Conservation (phyloP, 164 flowering plant species). For the Umbilicus rupestris region DNA sequence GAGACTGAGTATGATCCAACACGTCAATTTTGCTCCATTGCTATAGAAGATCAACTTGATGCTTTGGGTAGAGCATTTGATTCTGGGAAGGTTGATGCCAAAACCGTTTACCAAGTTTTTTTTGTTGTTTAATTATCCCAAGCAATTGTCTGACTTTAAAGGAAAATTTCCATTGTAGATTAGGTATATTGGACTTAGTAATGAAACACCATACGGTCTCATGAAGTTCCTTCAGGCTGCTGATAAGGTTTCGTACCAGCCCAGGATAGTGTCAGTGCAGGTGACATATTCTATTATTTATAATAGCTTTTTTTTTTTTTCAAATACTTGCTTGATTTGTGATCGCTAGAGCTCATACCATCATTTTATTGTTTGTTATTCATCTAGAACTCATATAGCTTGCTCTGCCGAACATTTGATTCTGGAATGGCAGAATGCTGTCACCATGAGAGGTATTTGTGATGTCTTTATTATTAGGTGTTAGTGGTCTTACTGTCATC, state of each 20-base stretch:
- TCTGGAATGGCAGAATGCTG: constrained; percentile 83
- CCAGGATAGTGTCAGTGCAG: constrained; percentile 75
- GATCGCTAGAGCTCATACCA: not conserved
- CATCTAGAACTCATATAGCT: constrained; percentile 58
- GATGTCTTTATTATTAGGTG: not conserved
- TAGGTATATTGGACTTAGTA: constrained; percentile 75
- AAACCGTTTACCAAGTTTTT: not conserved
- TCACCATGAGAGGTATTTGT: constrained; percentile 66
- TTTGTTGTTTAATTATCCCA: not conserved
- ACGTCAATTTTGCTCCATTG: constrained; percentile 32
- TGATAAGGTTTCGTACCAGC: constrained; percentile 23
- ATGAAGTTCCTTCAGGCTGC: constrained; percentile 73
- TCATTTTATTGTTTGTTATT: constrained; percentile 10
- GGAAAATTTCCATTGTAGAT: constrained; percentile 29
- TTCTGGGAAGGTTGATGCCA: constrained; percentile 56
- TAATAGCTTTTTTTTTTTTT: not conserved
- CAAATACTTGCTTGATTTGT: not conserved
- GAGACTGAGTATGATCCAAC: constrained; percentile 67
- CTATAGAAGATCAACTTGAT: constrained; percentile 64
- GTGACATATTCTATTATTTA: constrained; percentile 21
- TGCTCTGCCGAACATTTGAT: constrained; percentile 74
- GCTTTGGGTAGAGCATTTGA: constrained; percentile 54
- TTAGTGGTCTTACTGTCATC: not conserved
- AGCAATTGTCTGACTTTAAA: not conserved
- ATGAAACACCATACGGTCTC: constrained; percentile 87